Evolutionary conservation across 2,329 filamentous ascomycete species (phyloP), one percentile per base, ranked within the genome.

Genomic region (Madurella fahalii): DNA sequence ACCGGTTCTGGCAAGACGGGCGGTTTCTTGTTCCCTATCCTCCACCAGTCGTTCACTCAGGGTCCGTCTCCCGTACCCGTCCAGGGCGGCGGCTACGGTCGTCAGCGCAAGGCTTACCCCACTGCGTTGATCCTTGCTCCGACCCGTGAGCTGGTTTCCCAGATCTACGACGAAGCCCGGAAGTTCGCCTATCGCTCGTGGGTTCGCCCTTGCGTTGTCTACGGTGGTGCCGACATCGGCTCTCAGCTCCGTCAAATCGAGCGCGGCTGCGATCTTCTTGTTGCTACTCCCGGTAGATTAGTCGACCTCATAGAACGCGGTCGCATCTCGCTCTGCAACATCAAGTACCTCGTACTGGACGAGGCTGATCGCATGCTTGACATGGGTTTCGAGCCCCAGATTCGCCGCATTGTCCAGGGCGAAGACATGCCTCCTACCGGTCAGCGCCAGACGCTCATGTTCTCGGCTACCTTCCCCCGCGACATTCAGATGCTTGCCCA

Each of bases 381-480:
- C 83, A 99, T 99, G 94, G 94, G 94, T 94, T 99, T 99, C 82
- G 94, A 99, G 81, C 94, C 94, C 68, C 94, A 99, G 78, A 99
- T 99, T 71, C 92, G 94, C 69, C 89, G 93, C 67, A 97, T 99
- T 68, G 94, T 99, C 44, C 93, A 97, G 76, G 91, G 91, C 58
- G 94, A 97, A 77, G 94, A 99, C 68, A 99, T 99, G 94, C 94
- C 94, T 54, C 74, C 75, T 50, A 89, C 93, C 58, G 77, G 85
- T 63, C 78, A 82, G 66, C 92, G 94, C 69, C 94, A 99, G 77
- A 99, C 94, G 52, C 93, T 99, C 80, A 99, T 99, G 94, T 99
- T 99, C 74, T 99, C 94, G 40, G 94, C 94, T 72, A 99, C 94
- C 58, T 99, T 99, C 84, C 94, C 94, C 58, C 90, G 93, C 66